Percentiles rank a stretch among this genome's conserved stretches.
phyloP scores from a whole-genome alignment of 768 basidiomycete genomes.

The Boletus subparvulus region DNA sequence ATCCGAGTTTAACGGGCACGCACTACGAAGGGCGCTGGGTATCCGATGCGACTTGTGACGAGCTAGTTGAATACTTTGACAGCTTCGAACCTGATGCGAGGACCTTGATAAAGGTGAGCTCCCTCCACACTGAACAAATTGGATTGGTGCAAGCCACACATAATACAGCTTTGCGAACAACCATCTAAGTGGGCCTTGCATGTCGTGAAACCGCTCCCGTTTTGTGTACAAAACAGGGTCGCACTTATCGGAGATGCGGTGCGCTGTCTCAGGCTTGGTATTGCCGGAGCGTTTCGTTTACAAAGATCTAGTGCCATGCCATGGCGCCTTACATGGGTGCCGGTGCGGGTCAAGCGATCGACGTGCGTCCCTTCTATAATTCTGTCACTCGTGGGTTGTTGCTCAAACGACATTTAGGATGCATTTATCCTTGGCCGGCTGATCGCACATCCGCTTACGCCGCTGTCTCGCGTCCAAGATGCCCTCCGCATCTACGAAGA shows the following conservation, averaged over 20 bases:
- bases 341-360: constrained; percentile 8
- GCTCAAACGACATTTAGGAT: constrained; percentile 4
- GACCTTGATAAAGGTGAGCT: too few species aligned
- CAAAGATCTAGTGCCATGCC: constrained; percentile 19
- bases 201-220: too few species aligned
- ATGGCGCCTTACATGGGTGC: background rate
- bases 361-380: constrained; percentile 5
- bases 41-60: constrained; percentile 30
- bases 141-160: too few species aligned
- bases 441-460: too few species aligned
- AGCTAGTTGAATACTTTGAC: constrained; percentile 30
- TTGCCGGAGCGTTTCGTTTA: background rate
- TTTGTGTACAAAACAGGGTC: too few species aligned
- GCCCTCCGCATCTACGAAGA: constrained; percentile 13
- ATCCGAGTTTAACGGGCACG: constrained; percentile 31
- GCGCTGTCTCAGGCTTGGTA: too few species aligned
- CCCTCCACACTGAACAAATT: too few species aligned
- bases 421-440: constrained; percentile 1
- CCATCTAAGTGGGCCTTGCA: too few species aligned
- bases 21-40: constrained; percentile 35
- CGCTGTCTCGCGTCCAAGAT: background rate
- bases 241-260: too few species aligned
- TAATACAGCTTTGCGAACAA: too few species aligned
- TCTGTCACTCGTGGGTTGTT: background rate
- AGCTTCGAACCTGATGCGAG: constrained; percentile 11